Conservation (phyloP, 202 grass and related monocot genomes). For the Musa balbisiana region DNA sequence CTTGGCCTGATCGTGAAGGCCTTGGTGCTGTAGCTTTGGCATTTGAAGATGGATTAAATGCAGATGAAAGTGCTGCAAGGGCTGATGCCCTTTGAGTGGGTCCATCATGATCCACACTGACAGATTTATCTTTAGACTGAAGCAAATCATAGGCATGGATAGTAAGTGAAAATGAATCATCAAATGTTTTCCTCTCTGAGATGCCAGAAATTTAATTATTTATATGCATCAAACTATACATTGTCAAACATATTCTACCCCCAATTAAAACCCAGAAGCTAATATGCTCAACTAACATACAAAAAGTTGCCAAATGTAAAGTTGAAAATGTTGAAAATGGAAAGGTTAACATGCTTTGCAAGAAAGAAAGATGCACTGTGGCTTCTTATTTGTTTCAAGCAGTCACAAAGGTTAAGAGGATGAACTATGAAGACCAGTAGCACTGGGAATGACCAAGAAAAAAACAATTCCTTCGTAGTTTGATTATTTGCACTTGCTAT, state of each 20-base stretch:
- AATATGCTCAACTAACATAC: too few relatives aligned
- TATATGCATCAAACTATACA: background rate
- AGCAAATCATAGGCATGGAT: background rate
- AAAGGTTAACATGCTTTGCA: too few relatives aligned
- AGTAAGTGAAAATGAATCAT: background rate
- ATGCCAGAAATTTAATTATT: too few relatives aligned
- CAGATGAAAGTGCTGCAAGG: constrained; percentile 71
- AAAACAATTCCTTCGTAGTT: too few relatives aligned
- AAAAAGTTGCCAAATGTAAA: too few relatives aligned
- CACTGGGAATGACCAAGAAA: too few relatives aligned
- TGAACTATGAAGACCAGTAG: too few relatives aligned
- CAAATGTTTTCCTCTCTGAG: background rate
- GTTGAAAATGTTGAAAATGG: too few relatives aligned
- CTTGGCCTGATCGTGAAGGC: constrained; percentile 52
- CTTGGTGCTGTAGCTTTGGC: constrained; percentile 32
- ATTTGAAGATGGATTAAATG: constrained; percentile 71
- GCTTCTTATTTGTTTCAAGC: too few relatives aligned
- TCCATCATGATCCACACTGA: constrained; percentile 47
- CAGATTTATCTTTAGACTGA: constrained; percentile 49
- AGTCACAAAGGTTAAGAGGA: too few relatives aligned
- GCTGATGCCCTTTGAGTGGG: constrained; percentile 82
- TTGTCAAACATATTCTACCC: background rate
- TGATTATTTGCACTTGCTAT: too few relatives aligned
- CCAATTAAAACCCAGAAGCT: background rate
- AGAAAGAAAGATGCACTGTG: too few relatives aligned